phyloP scores from a whole-genome alignment of 805 yeast species.

The Yarrowia divulgata region DNA sequence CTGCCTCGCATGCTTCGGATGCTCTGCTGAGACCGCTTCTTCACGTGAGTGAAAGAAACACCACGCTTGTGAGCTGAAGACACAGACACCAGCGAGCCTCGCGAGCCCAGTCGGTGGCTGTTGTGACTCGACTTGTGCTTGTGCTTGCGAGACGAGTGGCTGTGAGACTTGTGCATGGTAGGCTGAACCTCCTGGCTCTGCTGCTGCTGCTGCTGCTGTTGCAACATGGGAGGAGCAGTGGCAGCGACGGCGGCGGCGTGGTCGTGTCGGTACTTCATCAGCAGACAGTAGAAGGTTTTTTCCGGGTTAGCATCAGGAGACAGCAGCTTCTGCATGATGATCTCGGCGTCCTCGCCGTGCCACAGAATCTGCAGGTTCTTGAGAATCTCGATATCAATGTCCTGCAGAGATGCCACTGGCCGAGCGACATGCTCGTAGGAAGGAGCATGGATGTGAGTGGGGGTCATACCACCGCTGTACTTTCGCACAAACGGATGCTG shows the following conservation, averaged over 20 bases:
- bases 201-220: slow-evolving; percentile 5
- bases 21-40: slow-evolving; percentile 37
- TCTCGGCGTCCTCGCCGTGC: slow-evolving; percentile 72
- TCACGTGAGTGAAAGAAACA: slow-evolving; percentile 43
- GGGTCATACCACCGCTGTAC: slow-evolving; percentile 53
- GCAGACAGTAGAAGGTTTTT: slow-evolving; percentile 78
- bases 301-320: slow-evolving; percentile 71
- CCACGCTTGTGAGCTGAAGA: slow-evolving; percentile 46
- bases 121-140: slow-evolving; percentile 28
- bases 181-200: slow-evolving; percentile 1
- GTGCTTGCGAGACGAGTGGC: slow-evolving; percentile 32
- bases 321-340: slow-evolving; percentile 61
- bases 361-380: slow-evolving; percentile 79
- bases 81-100: slow-evolving; percentile 44
- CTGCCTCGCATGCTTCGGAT: slow-evolving; percentile 31
- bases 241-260: slow-evolving; percentile 50
- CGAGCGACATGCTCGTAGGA: slow-evolving; percentile 46
- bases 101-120: slow-evolving; percentile 42
- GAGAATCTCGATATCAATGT: slow-evolving; percentile 75
- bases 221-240: slow-evolving; percentile 17
- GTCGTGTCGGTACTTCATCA: slow-evolving; percentile 75
- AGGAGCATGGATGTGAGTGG: slow-evolving; percentile 41
- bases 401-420: slow-evolving; percentile 53
- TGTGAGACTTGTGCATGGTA: slow-evolving; percentile 16
- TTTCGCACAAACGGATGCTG: slow-evolving; percentile 82